phyloP scores from a whole-genome alignment of 2,329 filamentous ascomycete species.

The Arthrinium phaeospermum region DNA sequence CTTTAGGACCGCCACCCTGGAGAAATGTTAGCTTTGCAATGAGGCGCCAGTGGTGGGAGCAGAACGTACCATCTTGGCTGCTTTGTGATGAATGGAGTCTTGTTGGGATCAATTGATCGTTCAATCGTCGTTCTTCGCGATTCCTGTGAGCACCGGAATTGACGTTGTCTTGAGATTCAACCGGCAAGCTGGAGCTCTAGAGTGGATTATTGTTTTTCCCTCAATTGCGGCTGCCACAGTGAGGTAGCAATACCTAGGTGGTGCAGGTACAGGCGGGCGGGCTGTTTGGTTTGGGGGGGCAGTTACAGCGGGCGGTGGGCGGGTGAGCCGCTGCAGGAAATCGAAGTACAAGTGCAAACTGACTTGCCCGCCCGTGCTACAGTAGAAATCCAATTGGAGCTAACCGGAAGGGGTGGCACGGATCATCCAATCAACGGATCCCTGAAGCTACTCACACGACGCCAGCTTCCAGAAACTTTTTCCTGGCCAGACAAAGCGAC shows the following conservation, averaged over 20 bases:
- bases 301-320: background rate
- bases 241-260: no score
- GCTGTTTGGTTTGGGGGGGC: background rate
- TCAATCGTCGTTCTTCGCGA: constrained; percentile 25
- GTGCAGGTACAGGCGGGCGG: background rate
- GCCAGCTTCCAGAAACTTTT: constrained; percentile 27
- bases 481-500: constrained; percentile 19
- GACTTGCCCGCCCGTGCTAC: background rate
- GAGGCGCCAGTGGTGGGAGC: background rate
- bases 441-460: constrained; percentile 21
- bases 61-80: constrained; percentile 62
- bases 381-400: constrained; percentile 1
- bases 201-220: constrained; percentile 20
- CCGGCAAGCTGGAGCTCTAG: constrained; percentile 2
- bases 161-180: constrained; percentile 16
- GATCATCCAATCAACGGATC: constrained; percentile 17
- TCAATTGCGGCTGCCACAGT: background rate
- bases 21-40: constrained; percentile 45
- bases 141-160: constrained; percentile 8
- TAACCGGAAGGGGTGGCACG: constrained; percentile 2
- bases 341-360: background rate
- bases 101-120: constrained; percentile 39
- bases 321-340: background rate
- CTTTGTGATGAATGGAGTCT: constrained; percentile 33
- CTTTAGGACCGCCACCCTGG: constrained; percentile 76